phyloP scores from a whole-genome alignment of 257 asterid genomes.

The Solanum dulcamara region DNA sequence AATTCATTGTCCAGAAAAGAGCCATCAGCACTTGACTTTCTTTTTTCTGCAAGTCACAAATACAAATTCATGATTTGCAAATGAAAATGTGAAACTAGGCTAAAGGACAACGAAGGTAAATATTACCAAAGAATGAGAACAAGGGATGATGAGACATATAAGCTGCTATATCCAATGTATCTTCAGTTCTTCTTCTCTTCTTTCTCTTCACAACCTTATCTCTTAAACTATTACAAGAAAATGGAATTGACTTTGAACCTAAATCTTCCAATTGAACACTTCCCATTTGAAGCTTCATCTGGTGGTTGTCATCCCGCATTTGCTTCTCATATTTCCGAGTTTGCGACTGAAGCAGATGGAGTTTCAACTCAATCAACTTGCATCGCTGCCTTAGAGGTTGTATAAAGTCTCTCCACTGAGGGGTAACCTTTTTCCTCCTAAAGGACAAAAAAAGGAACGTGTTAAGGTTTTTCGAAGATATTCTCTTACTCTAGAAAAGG shows the following conservation, averaged over 20 bases:
- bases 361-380: constrained; percentile 7
- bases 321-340: constrained; percentile 4
- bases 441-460: neutral
- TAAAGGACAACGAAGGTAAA: neutral
- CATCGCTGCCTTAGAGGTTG: constrained; percentile 1
- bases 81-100: neutral
- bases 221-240: neutral
- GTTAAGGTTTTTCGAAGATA: neutral
- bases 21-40: constrained; percentile 3
- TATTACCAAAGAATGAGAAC: constrained; percentile 8
- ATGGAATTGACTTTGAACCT: constrained; percentile 5
- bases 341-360: neutral
- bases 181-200: constrained; percentile 10
- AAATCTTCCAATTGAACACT: neutral
- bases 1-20: neutral
- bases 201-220: constrained; percentile 1
- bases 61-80: neutral
- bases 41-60: neutral
- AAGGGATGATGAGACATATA: constrained; percentile 8
- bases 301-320: neutral
- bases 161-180: neutral
- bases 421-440: constrained; percentile 2
- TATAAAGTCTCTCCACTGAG: constrained; percentile 7
- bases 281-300: neutral
- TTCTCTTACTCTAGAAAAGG: neutral